Base-by-base conservation (phyloP, 139 green algal genomes). In the Chlamydomonas incerta region DNA sequence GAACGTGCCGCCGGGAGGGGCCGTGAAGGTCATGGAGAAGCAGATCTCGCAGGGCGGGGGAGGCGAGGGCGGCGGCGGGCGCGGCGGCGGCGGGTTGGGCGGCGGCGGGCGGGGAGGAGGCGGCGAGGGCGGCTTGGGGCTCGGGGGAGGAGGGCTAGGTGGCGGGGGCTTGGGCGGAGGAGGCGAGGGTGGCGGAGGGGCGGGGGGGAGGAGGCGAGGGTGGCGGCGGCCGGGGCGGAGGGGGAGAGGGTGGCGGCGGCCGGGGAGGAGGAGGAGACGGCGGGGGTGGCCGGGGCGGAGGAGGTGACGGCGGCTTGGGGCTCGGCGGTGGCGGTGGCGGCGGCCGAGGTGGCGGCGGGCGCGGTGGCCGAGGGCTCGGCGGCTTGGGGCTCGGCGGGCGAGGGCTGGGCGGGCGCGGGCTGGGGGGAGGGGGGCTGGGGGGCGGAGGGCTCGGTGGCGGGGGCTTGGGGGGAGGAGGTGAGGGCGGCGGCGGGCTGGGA, bases 401-500 rank as follows among this genome's bases (percentile, higher is more conserved):
- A 5, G 68, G 68, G 68, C 24, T n/a, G 60, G 24, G 60, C 60
- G 60, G 60, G 3, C 23, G 24, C 23, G 60, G 41, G 41, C 41
- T 50, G 6, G 69, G 72, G 10, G 72, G 72, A 3, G 33, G 41
- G 0, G 72, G 72, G 10, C 17, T 9, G n/a, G 72, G 69, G 35
- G 69, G 69, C 9, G 69, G 35, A 15, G 71, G 71, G 24, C 37
- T 33, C 0, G 71, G 71, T 41, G 71, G 71, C 28, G 41, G 41
- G 28, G 71, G 71, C 35, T 21, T 63, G 37, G 71, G 71, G 15
- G 71, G 71, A 37, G 71, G 71, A 13, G 71, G 71, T 1, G 26
- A n/a, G 24, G 71, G 71, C 37, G 71, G 71, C 41, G 71, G 71
- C 14, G 71, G 71, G 35, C 58, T 63, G 26, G 71, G 71, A 76